A percentile compares a stretch with the other conserved stretches of the same genome.
These are phyloP conservation scores for Tuber indicum DNA, from an alignment of 495 filamentous ascomycete genomes.

Conservation along the genomic window DNA sequence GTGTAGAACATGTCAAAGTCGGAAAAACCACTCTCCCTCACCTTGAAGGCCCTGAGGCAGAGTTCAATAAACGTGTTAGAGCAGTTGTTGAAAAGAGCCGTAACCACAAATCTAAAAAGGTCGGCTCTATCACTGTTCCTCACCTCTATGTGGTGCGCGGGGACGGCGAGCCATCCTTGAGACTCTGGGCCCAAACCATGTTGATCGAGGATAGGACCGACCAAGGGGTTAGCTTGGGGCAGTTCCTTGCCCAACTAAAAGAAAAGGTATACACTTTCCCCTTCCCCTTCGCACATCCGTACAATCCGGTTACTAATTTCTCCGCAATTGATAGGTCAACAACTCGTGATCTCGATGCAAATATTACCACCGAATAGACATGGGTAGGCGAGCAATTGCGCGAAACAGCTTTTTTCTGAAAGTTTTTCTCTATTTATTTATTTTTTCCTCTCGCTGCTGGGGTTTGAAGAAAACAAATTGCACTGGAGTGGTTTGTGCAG, in stretches of 20 bases:
- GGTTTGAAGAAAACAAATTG: constrained; percentile 17
- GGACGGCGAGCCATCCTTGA: constrained; percentile 90
- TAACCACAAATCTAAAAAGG: constrained; percentile 74
- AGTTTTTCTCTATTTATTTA: background rate
- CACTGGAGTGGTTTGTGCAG: constrained; percentile 15
- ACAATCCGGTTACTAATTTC: constrained; percentile 6
- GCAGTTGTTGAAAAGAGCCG: constrained; percentile 85
- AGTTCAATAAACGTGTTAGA: constrained; percentile 90
- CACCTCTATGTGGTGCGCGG: constrained; percentile 90
- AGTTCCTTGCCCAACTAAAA: constrained; percentile 85
- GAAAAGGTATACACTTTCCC: constrained; percentile 74
- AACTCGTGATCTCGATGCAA: constrained; percentile 24
- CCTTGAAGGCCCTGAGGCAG: constrained; percentile 61
- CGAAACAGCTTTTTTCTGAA: background rate
- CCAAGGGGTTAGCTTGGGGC: constrained; percentile 79
- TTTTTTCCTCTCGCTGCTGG: constrained; percentile 14
- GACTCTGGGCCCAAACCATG: constrained; percentile 93
- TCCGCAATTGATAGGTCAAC: constrained; percentile 35
- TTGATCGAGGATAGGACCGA: constrained; percentile 93
- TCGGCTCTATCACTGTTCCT: constrained; percentile 83
- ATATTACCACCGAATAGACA: background rate
- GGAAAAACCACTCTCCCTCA: constrained; percentile 82
- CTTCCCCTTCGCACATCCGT: constrained; percentile 5
- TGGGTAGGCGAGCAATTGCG: background rate
- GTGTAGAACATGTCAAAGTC: constrained; percentile 74